Conservation (phyloP, 78 protist species). For the Polysphondylium violaceum region DNA sequence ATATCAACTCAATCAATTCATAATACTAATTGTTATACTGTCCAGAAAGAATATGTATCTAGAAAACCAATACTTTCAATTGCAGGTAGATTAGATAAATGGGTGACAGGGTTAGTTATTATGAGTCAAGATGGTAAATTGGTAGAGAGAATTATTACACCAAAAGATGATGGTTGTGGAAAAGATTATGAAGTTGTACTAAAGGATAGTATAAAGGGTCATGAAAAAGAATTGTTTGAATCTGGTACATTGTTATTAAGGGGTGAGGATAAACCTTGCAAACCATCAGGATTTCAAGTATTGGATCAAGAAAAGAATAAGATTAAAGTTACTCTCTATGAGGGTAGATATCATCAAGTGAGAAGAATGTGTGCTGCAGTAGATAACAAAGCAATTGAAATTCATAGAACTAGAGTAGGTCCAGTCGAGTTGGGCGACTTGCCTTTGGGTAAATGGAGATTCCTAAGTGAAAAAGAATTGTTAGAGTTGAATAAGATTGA, state of each 20-base stretch:
- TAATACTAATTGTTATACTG: neutral
- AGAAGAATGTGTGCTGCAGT: conserved; percentile 72
- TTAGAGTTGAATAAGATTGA: neutral
- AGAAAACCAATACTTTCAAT: conserved; percentile 64
- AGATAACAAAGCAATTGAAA: conserved; percentile 66
- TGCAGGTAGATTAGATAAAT: conserved; percentile 84
- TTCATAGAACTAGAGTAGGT: conserved; percentile 75
- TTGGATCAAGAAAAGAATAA: conserved; percentile 20
- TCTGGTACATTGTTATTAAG: conserved; percentile 60
- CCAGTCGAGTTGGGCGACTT: conserved; percentile 70
- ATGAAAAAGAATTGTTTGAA: conserved; percentile 38
- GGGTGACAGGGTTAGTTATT: conserved; percentile 81
- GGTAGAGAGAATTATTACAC: conserved; percentile 64
- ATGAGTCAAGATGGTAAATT: conserved; percentile 78
- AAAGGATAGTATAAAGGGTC: conserved; percentile 42
- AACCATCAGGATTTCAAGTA: conserved; percentile 73
- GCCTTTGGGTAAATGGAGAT: conserved; percentile 60
- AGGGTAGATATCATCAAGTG: conserved; percentile 83
- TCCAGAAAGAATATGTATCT: conserved; percentile 21
- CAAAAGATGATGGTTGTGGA: conserved; percentile 57
- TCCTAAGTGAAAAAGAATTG: conserved; percentile 29
- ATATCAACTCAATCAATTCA: neutral
- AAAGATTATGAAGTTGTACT: conserved; percentile 46
- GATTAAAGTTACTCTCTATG: conserved; percentile 60
- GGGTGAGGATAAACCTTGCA: conserved; percentile 63